These are phyloP conservation scores for Glycyrrhiza uralensis DNA, from an alignment of 306 rosid species.

Conservation along the genomic window DNA sequence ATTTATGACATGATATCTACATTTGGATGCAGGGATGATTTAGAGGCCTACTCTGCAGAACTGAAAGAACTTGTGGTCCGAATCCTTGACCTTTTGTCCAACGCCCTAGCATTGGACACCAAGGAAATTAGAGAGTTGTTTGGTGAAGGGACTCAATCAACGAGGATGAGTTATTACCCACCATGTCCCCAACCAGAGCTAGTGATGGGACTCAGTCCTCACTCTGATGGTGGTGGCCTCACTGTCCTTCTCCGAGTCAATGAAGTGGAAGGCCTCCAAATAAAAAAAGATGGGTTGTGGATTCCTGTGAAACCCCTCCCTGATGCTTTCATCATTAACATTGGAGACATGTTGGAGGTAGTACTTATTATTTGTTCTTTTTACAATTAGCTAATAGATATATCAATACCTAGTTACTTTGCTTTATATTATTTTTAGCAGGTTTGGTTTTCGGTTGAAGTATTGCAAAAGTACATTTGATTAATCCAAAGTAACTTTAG, in stretches of 20 bases:
- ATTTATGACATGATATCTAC: neutral
- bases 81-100: neutral
- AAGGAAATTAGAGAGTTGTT: neutral
- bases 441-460: too few relatives aligned
- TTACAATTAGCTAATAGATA: too few relatives aligned
- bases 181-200: conserved; percentile 30
- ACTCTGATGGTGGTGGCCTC: conserved; percentile 15
- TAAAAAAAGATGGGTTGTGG: too few relatives aligned
- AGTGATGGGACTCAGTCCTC: conserved; percentile 26
- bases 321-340: conserved; percentile 25
- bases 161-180: conserved; percentile 30
- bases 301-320: too few relatives aligned
- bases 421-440: too few relatives aligned
- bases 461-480: too few relatives aligned
- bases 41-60: neutral
- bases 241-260: too few relatives aligned
- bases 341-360: conserved; percentile 39
- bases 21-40: neutral
- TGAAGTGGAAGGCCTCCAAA: too few relatives aligned
- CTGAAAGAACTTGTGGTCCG: neutral
- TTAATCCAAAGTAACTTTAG: too few relatives aligned
- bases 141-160: neutral
- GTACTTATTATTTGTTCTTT: neutral
- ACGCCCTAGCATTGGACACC: neutral
- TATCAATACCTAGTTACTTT: too few relatives aligned